phyloP scores from a whole-genome alignment of 2,329 filamentous ascomycete genomes.

The Lasiodiplodia citricola region DNA sequence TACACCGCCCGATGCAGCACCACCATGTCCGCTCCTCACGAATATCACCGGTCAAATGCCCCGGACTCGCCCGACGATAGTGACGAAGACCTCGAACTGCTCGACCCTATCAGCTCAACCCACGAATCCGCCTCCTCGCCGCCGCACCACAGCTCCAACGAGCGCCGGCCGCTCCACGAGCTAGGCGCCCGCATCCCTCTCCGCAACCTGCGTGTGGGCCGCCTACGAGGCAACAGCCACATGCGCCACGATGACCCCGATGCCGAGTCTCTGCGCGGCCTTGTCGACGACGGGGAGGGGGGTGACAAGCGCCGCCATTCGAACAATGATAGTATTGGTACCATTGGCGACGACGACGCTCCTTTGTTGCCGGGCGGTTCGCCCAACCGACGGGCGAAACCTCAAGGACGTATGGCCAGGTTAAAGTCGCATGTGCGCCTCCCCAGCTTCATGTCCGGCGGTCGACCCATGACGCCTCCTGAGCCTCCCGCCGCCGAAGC shows the following conservation, averaged over 20 bases:
- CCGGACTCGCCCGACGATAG: conserved; percentile 65
- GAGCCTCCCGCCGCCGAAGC: conserved; percentile 40
- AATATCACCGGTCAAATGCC: conserved; percentile 60
- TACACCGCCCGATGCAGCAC: conserved; percentile 26
- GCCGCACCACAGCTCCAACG: conserved; percentile 38
- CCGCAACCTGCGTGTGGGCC: conserved; percentile 61
- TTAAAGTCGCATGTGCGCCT: conserved; percentile 64
- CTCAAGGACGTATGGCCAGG: conserved; percentile 45
- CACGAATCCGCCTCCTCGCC: conserved; percentile 33
- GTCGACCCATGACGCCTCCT: conserved; percentile 36
- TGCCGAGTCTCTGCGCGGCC: conserved; percentile 68
- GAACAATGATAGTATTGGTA: conserved; percentile 59
- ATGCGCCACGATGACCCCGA: conserved; percentile 54
- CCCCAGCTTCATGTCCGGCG: conserved; percentile 65
- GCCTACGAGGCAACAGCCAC: conserved; percentile 49
- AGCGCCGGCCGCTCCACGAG: conserved; percentile 44
- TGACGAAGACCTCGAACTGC: conserved; percentile 78
- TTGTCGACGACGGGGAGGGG: conserved; percentile 68
- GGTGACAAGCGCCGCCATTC: conserved; percentile 61
- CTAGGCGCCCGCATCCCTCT: conserved; percentile 69
- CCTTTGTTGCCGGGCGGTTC: conserved; percentile 66
- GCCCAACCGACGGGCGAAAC: conserved; percentile 34
- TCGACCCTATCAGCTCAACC: conserved; percentile 63
- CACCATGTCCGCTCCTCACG: conserved; percentile 53
- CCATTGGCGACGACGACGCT: conserved; percentile 69